Conservation (phyloP, 176 grass and related monocot species). For the Aegilops sharonensis region DNA sequence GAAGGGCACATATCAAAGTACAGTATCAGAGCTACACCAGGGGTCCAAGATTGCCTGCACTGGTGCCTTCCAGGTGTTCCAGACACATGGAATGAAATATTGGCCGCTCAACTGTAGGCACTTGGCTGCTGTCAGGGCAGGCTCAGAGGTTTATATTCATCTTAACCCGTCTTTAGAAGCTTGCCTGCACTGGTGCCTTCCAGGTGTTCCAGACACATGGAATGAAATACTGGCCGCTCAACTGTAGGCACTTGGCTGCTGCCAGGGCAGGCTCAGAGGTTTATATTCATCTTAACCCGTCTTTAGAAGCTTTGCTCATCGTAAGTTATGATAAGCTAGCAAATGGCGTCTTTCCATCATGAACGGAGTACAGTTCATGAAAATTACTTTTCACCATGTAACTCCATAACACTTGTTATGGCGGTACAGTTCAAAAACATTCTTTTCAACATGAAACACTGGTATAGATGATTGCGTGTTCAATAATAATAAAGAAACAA, state of each 20-base stretch:
- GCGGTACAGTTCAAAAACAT: neutral
- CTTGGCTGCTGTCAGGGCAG: neutral
- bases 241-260: slow-evolving; percentile 16
- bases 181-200: slow-evolving; percentile 57
- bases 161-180: neutral
- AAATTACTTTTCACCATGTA: neutral
- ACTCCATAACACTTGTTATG: neutral
- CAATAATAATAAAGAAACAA: neutral
- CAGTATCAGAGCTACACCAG: slow-evolving; percentile 28
- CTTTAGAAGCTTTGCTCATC: neutral
- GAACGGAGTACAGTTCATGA: neutral
- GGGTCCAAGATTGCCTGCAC: slow-evolving; percentile 51
- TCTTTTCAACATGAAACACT: no score
- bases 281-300: neutral
- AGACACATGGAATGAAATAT: slow-evolving; percentile 64
- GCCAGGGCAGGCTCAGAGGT: neutral
- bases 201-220: slow-evolving; percentile 62
- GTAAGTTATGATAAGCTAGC: slow-evolving; percentile 2
- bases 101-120: slow-evolving; percentile 45
- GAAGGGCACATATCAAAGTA: slow-evolving; percentile 61
- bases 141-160: neutral
- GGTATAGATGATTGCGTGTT: neutral
- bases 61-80: slow-evolving; percentile 63
- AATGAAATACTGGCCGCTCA: slow-evolving; percentile 58
- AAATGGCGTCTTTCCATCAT: neutral